A percentile compares a stretch with the other conserved stretches of the same genome.
Evolutionary conservation across 164 flowering plant genomes (phyloP).

Genomic region (Chimonanthus praecox): DNA sequence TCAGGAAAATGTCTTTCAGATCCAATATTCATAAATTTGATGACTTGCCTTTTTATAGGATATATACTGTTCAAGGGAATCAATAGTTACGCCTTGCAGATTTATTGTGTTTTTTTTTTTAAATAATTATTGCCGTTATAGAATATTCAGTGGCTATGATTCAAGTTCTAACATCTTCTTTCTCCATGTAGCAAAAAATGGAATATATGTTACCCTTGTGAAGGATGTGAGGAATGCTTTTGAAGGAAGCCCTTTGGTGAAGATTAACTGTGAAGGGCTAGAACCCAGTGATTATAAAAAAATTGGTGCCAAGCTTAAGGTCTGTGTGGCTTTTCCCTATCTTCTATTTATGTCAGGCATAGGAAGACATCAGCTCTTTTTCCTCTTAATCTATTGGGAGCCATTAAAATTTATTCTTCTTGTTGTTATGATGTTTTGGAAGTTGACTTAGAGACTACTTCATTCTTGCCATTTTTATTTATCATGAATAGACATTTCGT

Average conservation of each 20-base stretch:
- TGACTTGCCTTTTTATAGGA: no score
- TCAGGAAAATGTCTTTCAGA: no score
- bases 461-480: background rate
- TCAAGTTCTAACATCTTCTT: background rate
- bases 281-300: constrained; percentile 90
- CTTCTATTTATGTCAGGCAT: background rate
- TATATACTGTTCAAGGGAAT: no score
- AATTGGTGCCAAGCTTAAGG: constrained; percentile 94
- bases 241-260: constrained; percentile 80
- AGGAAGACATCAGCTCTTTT: background rate
- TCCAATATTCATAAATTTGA: no score
- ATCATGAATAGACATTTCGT: background rate
- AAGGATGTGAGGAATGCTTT: constrained; percentile 86
- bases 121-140: no score
- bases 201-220: constrained; percentile 63
- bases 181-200: constrained; percentile 74
- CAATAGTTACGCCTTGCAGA: no score
- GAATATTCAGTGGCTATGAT: no score
- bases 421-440: no score
- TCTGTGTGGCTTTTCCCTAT: constrained; percentile 18
- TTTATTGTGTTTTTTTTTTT: no score
- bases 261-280: constrained; percentile 80
- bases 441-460: background rate
- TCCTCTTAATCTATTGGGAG: background rate
- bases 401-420: background rate